Evolutionary conservation across 208 protist species (phyloP), one percentile per base, ranked within the genome.

Genomic region (Trypanosoma cruzi): DNA sequence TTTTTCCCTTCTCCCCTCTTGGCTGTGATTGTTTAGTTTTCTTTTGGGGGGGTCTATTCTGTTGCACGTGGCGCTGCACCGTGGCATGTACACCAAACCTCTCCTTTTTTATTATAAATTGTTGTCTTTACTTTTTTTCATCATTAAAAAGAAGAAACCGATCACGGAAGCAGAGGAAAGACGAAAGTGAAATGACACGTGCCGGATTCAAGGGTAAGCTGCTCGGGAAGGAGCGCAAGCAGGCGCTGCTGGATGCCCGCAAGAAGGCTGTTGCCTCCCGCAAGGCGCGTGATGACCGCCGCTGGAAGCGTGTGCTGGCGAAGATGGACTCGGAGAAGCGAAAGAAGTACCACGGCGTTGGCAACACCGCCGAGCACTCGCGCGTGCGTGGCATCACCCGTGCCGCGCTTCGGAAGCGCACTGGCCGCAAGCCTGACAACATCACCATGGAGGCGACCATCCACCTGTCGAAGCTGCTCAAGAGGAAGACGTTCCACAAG

Each of bases 361-460:
- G 89, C 62, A 95, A 95, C 84, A 95, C 89, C 36, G 85, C 80
- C 55, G 82, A 85, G 75, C 87, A 92, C 86, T 93, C 86, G 36
- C 89, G 89, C 62, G 86, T 91, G 58, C 89, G 89, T 74, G 89
- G 89, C 59, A 71, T 71, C 66, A 95, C 89, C 64, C 86, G 89
- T 71, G 82, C 84, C 46, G 90, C 89, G 28, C 85, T 95, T 63
- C 84, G 82, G 81, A 90, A 95, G 81, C 81, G 77, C 75, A 88
- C 80, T 36, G 89, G 85, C 72, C 89, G 89, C 82, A 95, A 91
- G 81, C 77, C 85, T 29, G 86, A 97, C 65, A 80, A 86, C 64
- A 80, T 99, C 54, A 87, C 91, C 48, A 87, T 98, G 68, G 98
- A 99, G 84, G 97, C 96, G 79, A 99, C 98, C 71, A 98, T 99